Percentiles rank a stretch among this genome's conserved stretches.
These are phyloP conservation scores for Hibiscus tridactylites DNA, from an alignment of 345 rosid species.

Conservation along the genomic window DNA sequence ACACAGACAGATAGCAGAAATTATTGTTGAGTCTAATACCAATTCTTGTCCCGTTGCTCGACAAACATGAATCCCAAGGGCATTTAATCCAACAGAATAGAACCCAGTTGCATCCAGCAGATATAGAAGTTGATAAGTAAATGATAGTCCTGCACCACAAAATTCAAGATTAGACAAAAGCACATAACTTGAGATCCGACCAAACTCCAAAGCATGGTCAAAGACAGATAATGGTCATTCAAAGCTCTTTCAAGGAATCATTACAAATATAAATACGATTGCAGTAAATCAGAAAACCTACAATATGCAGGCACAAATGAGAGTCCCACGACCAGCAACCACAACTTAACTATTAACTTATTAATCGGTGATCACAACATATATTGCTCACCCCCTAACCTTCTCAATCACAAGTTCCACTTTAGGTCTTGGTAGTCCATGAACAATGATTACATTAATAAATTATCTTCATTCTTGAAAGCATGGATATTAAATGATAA, in stretches of 20 bases:
- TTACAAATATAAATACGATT: background rate
- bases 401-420: background rate
- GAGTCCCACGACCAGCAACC: background rate
- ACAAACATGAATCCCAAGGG: slow-evolving; percentile 90
- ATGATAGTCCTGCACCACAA: slow-evolving; percentile 68
- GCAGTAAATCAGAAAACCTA: background rate
- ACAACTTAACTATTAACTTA: background rate
- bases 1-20: slow-evolving; percentile 4
- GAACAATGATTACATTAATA: slow-evolving; percentile 4
- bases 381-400: background rate
- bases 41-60: slow-evolving; percentile 99
- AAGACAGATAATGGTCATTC: slow-evolving; percentile 1
- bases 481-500: slow-evolving; percentile 1
- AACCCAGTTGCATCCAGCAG: slow-evolving; percentile 94
- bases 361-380: background rate
- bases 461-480: background rate
- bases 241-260: slow-evolving; percentile 12
- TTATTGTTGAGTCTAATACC: slow-evolving; percentile 33
- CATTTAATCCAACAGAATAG: slow-evolving; percentile 85
- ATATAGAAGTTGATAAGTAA: slow-evolving; percentile 85
- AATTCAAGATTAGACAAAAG: slow-evolving; percentile 19
- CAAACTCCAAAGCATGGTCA: background rate
- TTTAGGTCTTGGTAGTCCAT: background rate
- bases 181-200: slow-evolving; percentile 1
- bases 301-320: background rate